Conservation (phyloP, 176 grass and related monocot species). For the Dactylis glomerata region DNA sequence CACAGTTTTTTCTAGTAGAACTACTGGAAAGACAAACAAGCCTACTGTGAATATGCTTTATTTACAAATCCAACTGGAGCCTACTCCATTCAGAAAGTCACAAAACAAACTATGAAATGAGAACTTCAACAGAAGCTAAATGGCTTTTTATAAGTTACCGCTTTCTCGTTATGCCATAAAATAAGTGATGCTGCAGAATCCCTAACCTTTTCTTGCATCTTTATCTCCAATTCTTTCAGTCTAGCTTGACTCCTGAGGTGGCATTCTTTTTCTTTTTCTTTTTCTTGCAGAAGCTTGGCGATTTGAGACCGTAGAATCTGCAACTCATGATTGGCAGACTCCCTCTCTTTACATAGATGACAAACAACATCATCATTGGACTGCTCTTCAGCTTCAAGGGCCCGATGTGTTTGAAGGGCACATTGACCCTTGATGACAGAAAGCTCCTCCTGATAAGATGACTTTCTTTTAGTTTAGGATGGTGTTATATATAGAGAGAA, state of each 20-base stretch:
- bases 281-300: conserved; percentile 41
- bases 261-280: conserved; percentile 25
- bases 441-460: conserved; percentile 76
- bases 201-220: conserved; percentile 41
- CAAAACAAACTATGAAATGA: neutral
- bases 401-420: too few relatives aligned
- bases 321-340: conserved; percentile 33
- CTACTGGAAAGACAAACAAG: neutral
- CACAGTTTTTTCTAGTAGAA: conserved; percentile 2
- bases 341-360: conserved; percentile 59
- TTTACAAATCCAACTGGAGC: neutral
- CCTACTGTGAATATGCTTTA: neutral
- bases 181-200: conserved; percentile 29
- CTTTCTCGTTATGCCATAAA: conserved; percentile 55
- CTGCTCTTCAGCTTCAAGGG: too few relatives aligned
- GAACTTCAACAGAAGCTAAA: neutral
- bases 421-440: too few relatives aligned
- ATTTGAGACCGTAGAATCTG: conserved; percentile 40
- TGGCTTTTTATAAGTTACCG: conserved; percentile 43
- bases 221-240: conserved; percentile 51
- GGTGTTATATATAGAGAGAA: conserved; percentile 6
- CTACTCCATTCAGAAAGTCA: neutral
- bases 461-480: conserved; percentile 11
- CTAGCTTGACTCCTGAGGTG: conserved; percentile 33
- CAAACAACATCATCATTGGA: too few relatives aligned